Evolutionary conservation across 2,329 filamentous ascomycete genomes (phyloP).

Genomic region (Pseudogymnoascus pannorum): DNA sequence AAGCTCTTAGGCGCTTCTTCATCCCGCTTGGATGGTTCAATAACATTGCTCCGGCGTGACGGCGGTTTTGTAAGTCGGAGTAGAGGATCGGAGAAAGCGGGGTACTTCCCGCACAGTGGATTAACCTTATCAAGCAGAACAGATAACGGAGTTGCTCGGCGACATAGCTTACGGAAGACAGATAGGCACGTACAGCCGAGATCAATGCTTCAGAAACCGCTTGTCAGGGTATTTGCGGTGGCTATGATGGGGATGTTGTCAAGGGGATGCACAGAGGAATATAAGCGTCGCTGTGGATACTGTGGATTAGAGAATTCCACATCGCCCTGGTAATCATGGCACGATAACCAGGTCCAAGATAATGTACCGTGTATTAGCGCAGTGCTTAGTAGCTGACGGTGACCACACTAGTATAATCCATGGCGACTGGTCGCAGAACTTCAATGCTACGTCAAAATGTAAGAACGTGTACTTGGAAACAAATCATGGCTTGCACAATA

Average conservation of each 20-base stretch:
- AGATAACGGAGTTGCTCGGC: neutral
- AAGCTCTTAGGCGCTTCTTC: neutral
- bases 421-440: neutral
- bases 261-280: neutral
- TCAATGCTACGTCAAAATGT: neutral
- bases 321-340: neutral
- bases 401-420: too few relatives aligned
- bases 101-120: neutral
- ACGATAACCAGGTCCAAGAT: too few relatives aligned
- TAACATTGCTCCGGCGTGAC: neutral
- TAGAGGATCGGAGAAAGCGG: neutral
- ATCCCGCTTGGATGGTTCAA: neutral
- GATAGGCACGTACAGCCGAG: neutral
- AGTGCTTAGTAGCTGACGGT: too few relatives aligned
- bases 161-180: neutral
- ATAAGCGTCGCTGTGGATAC: neutral
- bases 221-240: neutral
- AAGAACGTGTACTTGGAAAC: neutral
- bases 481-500: neutral
- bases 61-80: neutral
- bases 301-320: neutral
- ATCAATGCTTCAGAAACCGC: neutral
- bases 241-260: neutral
- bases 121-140: neutral
- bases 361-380: too few relatives aligned